Evolutionary conservation across 345 rosid species (phyloP).

Genomic region (Angophora floribunda): DNA sequence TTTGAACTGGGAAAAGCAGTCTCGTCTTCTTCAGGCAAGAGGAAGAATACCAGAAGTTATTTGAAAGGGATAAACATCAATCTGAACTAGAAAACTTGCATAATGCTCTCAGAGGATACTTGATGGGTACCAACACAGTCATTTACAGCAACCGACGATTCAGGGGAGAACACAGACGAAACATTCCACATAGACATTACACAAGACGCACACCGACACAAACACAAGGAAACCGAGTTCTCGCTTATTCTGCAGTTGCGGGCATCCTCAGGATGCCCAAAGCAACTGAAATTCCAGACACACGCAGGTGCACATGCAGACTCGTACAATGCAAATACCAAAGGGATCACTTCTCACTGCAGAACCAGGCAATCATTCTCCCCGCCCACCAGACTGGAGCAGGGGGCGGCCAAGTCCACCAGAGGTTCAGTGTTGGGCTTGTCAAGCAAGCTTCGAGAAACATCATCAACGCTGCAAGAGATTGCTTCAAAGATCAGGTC

Average conservation of each 20-base stretch:
- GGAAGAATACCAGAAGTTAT: neutral
- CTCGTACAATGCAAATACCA: neutral
- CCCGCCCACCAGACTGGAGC: constrained; percentile 23
- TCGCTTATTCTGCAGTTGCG: neutral
- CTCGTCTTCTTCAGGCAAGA: neutral
- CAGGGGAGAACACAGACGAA: neutral
- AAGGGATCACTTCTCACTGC: constrained; percentile 24
- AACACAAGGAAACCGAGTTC: neutral
- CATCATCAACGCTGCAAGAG: constrained; percentile 3
- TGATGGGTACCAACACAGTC: neutral
- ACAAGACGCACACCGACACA: neutral
- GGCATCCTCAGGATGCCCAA: neutral
- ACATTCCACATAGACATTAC: neutral
- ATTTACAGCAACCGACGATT: neutral
- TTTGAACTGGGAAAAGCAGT: neutral
- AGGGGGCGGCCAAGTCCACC: constrained; percentile 13
- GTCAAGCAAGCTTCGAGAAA: neutral
- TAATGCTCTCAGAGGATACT: neutral
- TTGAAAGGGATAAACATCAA: neutral
- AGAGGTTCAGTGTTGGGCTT: neutral
- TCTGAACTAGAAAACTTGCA: neutral
- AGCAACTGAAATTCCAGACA: neutral
- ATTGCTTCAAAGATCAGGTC: constrained; percentile 58
- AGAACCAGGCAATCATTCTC: constrained; percentile 64
- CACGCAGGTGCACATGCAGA: neutral